phyloP scores from a whole-genome alignment of 2,329 filamentous ascomycete species.

The Aspergillus tanneri region DNA sequence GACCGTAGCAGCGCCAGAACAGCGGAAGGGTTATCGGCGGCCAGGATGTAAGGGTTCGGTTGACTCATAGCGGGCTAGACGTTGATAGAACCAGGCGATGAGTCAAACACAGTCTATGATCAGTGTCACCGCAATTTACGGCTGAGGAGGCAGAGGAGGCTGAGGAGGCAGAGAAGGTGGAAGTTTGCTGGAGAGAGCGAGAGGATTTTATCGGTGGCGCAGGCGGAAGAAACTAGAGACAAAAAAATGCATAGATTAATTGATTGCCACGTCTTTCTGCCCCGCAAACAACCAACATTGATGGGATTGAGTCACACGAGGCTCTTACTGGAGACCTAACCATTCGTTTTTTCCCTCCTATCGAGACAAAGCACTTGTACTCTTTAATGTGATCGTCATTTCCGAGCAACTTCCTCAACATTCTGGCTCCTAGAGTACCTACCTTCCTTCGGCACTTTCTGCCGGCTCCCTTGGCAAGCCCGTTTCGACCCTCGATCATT shows the following conservation, averaged over 20 bases:
- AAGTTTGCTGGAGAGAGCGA: conserved; percentile 1
- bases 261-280: conserved; percentile 9
- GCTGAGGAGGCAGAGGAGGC: neutral
- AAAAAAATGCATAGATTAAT: neutral
- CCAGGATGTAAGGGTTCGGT: conserved; percentile 69
- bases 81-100: conserved; percentile 1
- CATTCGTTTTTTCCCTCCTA: neutral
- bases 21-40: conserved; percentile 74
- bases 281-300: conserved; percentile 12
- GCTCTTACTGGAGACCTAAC: too few species aligned
- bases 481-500: neutral
- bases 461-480: neutral
- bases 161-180: neutral
- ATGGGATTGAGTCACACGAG: conserved; percentile 8
- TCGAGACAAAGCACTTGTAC: neutral
- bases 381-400: too few species aligned
- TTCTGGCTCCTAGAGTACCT: too few species aligned
- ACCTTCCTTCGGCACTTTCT: neutral
- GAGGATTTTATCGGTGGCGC: conserved; percentile 9
- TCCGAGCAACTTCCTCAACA: too few species aligned
- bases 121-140: neutral
- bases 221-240: conserved; percentile 7
- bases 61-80: conserved; percentile 33
- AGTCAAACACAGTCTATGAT: too few species aligned
- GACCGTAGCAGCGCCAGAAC: conserved; percentile 73